Evolutionary conservation across 2,329 filamentous ascomycete species (phyloP), one percentile per base, ranked within the genome.

Genomic region (Neoascochyta sp.): DNA sequence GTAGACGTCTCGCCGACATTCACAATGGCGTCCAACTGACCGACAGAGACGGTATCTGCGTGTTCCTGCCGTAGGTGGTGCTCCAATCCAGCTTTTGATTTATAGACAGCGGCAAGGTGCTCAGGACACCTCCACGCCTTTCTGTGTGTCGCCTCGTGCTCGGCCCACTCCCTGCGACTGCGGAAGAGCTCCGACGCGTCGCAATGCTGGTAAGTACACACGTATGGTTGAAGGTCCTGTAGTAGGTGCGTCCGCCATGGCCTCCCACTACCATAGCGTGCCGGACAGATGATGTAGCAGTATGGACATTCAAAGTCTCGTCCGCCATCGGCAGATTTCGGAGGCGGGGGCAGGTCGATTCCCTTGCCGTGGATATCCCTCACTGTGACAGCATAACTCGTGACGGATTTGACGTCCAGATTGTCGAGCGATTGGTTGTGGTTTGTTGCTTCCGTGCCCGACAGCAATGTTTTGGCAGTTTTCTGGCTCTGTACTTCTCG

Each of bases 301-400:
- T 58, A 63, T 1, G 60, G 59, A 26, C 60, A 63, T 22, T 63
- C 60, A 18, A 63, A 63, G 29, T 63, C 60, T 17, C 47, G 54
- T 10, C 61, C 54, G 2, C 52, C 49, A 22, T 47, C 47, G 5
- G 57, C 56, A 12, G 38, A 30, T 34, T 45, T 56, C 3, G 60
- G 60, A 12, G 59, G 58, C 9, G 56, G 46, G 2, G 59, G 59
- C 7, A 63, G 28, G 7, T 59, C 50, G 16, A 63, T 51, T 2
- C 55, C 52, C 21, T 45, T 51, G 1, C 58, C 58, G 4, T 53
- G 43, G 5, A 62, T 37, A 24, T 63, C 60, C n/a, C 47, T 52
- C 0, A 59, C 56, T 0, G 59, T 62, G 5, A 51, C 54, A 15
- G 60, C 58, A 36, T 61, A 57, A 23, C 57, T 62, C 9, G 60